Base-by-base conservation (phyloP, 768 basidiomycete species). In the Phylloporus scabripes region DNA sequence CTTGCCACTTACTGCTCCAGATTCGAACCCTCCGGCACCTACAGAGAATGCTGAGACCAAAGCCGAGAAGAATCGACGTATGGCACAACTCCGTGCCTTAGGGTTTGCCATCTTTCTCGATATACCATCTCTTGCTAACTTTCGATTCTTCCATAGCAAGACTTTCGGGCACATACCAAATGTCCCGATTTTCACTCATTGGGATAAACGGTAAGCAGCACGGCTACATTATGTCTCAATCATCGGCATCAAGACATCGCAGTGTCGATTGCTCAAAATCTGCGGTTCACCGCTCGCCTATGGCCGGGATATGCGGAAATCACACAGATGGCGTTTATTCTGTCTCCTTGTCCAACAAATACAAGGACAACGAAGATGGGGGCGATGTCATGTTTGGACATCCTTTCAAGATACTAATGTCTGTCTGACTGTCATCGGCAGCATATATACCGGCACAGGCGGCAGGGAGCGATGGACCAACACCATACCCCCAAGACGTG, bases 361-460 rank as follows among this genome's bases (percentile, higher is more conserved):
- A 67, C 46, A 7, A 37, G 37, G 63, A 67, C 28, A 38, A 65
- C 20, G 50, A 61, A 34, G 64, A 65, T 33, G 50, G 49, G 0
- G 64, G 63, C 1, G 59, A 65, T 17, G 42, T 60, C 3, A 52
- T 67, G 66, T 67, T 45, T 29, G 59, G 2, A 38, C 8, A 12
- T 26, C 7, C 42, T 40, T 7, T 17, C 20, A 7, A 12, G 21
- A 52, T 14, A 5, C 21, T n/a, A 3, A 28, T n/a, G 0, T n/a
- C 2, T 17, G 5, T 29, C 52, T 55, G 34, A 53, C 26, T 28
- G 50, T 23, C 26, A 17, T 45, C 24, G 28, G 18, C 28, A 65
- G 64, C 11, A 53, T 68, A 15, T 66, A 66, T 37, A 66, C 64
- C 11, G 64, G 64, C 6, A 5, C 42, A 44, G 64, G 64, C 5